phyloP scores from a whole-genome alignment of 768 basidiomycete species.

The Mycena crocata region DNA sequence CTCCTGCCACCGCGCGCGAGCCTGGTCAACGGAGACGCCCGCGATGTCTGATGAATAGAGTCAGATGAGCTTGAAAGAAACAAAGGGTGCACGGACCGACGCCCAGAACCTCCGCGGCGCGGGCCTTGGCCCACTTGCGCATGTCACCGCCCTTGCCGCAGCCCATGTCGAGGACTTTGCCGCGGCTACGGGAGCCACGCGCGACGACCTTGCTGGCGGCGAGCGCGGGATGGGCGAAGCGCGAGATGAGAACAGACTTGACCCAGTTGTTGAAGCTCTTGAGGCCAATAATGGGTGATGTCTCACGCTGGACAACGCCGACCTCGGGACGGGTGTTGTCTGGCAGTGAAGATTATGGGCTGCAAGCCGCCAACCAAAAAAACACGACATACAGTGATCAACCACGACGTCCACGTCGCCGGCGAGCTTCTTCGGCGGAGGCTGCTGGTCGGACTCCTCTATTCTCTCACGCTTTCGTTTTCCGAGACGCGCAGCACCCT shows the following conservation, averaged over 20 bases:
- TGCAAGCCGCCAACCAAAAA: not conserved
- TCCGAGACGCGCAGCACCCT: slow-evolving; percentile 63
- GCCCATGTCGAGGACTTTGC: slow-evolving; percentile 94
- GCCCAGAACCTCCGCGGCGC: slow-evolving; percentile 81
- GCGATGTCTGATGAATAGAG: slow-evolving; percentile 81
- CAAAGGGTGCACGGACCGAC: slow-evolving; percentile 64
- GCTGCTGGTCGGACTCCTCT: slow-evolving; percentile 52
- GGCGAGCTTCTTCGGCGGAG: slow-evolving; percentile 62
- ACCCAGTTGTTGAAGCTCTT: slow-evolving; percentile 99
- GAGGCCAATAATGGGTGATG: slow-evolving; percentile 95
- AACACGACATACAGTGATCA: slow-evolving; percentile 75
- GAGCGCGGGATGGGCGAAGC: slow-evolving; percentile 83
- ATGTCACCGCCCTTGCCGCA: slow-evolving; percentile 99
- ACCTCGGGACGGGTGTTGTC: slow-evolving; percentile 96
- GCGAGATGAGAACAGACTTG: slow-evolving; percentile 95
- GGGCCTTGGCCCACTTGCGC: slow-evolving; percentile 93
- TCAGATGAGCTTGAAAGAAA: not conserved
- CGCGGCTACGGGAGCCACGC: slow-evolving; percentile 50
- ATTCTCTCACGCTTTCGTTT: slow-evolving; percentile 65
- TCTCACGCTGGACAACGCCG: slow-evolving; percentile 82
- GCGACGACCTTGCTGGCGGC: slow-evolving; percentile 48
- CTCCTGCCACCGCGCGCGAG: slow-evolving; percentile 74
- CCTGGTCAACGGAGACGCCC: slow-evolving; percentile 88
- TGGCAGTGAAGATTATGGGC: slow-evolving; percentile 43
- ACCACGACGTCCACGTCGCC: slow-evolving; percentile 83